phyloP scores from a whole-genome alignment of 352 stramenopile genomes.

The Phytophthora cryptogea region DNA sequence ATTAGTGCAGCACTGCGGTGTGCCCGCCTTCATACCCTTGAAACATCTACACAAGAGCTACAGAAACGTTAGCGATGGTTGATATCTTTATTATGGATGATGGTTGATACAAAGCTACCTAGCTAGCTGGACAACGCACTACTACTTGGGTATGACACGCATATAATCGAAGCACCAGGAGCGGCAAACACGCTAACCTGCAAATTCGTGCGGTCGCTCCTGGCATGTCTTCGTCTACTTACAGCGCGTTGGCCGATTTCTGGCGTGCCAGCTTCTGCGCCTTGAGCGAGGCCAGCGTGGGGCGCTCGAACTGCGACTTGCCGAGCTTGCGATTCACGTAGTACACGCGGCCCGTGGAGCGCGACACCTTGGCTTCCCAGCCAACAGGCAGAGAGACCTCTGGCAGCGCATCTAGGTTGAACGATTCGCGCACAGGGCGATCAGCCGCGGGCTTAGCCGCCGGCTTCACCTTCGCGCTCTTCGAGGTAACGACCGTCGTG shows the following conservation, averaged over 20 bases:
- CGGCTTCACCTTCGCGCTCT: constrained; percentile 41
- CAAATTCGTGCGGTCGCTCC: constrained; percentile 8
- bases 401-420: constrained; percentile 83
- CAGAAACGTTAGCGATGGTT: constrained; percentile 16
- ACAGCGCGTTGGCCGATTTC: constrained; percentile 46
- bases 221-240: constrained; percentile 38
- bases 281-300: constrained; percentile 86
- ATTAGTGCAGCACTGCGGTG: constrained; percentile 12
- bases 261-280: constrained; percentile 80
- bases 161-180: constrained; percentile 24
- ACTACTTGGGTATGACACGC: constrained; percentile 28
- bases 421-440: constrained; percentile 77
- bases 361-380: constrained; percentile 88
- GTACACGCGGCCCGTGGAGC: constrained; percentile 86
- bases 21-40: constrained; percentile 3
- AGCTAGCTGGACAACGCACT: constrained; percentile 20
- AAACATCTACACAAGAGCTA: background rate
- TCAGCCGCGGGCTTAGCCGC: constrained; percentile 36
- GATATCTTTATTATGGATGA: constrained; percentile 41
- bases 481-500: constrained; percentile 33
- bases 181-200: constrained; percentile 23
- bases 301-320: constrained; percentile 87
- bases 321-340: constrained; percentile 89
- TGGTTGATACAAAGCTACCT: constrained; percentile 5
- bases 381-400: constrained; percentile 81